Evolutionary conservation across 495 filamentous ascomycete genomes (phyloP).

Genomic region (Venustampulla echinocandica): DNA sequence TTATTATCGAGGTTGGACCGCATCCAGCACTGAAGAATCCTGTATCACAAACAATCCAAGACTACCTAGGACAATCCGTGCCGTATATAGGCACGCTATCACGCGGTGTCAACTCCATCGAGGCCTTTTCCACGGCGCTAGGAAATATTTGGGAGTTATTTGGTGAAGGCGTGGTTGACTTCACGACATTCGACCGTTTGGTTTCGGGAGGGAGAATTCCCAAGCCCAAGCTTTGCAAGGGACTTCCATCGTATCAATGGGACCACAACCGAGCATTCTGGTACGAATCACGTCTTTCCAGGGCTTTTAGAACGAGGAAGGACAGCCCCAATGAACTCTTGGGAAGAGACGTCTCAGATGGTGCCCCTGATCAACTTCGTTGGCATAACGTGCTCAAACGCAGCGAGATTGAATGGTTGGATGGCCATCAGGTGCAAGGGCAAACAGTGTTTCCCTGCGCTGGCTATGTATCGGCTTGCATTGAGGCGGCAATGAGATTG

Average conservation of each 20-base stretch:
- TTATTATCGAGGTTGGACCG: constrained; percentile 41
- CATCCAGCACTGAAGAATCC: constrained; percentile 43
- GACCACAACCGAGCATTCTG: constrained; percentile 35
- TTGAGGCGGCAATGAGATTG: constrained; percentile 30
- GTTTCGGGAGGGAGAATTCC: background rate
- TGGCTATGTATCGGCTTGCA: constrained; percentile 45
- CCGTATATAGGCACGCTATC: constrained; percentile 21
- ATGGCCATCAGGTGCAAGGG: constrained; percentile 41
- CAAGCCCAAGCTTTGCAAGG: constrained; percentile 18
- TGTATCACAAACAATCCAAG: constrained; percentile 19
- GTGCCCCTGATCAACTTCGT: constrained; percentile 18
- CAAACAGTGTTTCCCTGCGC: constrained; percentile 50
- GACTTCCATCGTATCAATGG: constrained; percentile 40
- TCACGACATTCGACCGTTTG: background rate
- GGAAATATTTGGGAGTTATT: constrained; percentile 26
- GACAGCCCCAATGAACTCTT: background rate
- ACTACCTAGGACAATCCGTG: background rate
- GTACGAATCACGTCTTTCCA: constrained; percentile 35
- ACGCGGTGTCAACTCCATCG: constrained; percentile 17
- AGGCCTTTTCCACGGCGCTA: constrained; percentile 25
- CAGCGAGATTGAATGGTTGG: constrained; percentile 43
- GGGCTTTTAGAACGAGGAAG: background rate
- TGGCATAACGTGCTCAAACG: constrained; percentile 46
- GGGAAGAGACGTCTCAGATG: constrained; percentile 14
- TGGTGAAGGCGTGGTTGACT: background rate